Conservation (phyloP, 257 asterid genomes). For the Buddleja alternifolia region DNA sequence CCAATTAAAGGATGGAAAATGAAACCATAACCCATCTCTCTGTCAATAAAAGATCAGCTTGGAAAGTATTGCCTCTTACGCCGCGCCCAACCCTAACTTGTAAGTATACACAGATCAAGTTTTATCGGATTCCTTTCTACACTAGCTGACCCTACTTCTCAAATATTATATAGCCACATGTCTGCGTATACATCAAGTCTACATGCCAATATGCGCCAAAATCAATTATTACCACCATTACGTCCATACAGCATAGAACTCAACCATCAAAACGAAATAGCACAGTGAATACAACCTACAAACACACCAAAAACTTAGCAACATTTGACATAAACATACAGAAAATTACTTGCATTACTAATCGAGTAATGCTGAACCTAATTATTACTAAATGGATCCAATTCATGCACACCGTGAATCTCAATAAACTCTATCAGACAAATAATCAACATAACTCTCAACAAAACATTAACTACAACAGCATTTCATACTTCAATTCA, state of each 20-base stretch:
- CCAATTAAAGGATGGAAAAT: neutral
- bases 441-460: neutral
- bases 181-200: slow-evolving; percentile 10
- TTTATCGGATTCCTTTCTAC: slow-evolving; percentile 1
- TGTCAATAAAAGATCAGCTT: neutral
- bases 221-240: slow-evolving; percentile 8
- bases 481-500: slow-evolving; percentile 14
- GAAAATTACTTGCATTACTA: neutral
- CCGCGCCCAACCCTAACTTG: neutral
- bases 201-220: slow-evolving; percentile 1
- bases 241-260: neutral
- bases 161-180: slow-evolving; percentile 12
- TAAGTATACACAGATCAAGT: neutral
- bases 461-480: neutral
- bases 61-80: neutral
- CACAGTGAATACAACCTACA: neutral
- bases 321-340: neutral
- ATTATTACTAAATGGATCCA: slow-evolving; percentile 33
- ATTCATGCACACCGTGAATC: slow-evolving; percentile 26
- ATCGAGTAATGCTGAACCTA: slow-evolving; percentile 20
- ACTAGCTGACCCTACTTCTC: slow-evolving; percentile 4
- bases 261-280: slow-evolving; percentile 29
- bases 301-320: slow-evolving; percentile 10
- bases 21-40: neutral
- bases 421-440: slow-evolving; percentile 24